Percentiles rank a stretch among this genome's conserved stretches.
phyloP scores from a whole-genome alignment of 768 basidiomycete genomes.

The Boletales sp. region DNA sequence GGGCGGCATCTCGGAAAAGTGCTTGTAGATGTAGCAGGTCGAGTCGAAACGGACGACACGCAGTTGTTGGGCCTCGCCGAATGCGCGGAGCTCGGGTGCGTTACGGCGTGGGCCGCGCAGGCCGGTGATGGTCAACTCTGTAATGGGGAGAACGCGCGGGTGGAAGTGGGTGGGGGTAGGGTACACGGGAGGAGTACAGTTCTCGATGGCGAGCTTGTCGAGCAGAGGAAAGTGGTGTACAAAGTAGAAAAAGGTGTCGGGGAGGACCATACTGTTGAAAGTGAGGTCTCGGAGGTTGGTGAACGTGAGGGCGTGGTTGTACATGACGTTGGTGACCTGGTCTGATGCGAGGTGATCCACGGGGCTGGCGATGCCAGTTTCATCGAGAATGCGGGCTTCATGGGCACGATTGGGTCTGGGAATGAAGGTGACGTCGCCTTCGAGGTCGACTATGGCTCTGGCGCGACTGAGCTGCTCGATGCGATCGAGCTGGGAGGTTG shows the following conservation, averaged over 20 bases:
- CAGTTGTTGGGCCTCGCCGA: constrained; percentile 36
- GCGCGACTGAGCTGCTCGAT: constrained; percentile 29
- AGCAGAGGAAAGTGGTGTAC: constrained; percentile 38
- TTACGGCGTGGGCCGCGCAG: constrained; percentile 30
- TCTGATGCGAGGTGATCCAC: constrained; percentile 23
- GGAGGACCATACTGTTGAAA: constrained; percentile 36
- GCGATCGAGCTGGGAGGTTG: constrained; percentile 13
- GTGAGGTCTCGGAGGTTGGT: constrained; percentile 35
- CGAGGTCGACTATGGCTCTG: constrained; percentile 19
- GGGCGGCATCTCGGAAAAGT: constrained; percentile 12
- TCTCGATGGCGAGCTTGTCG: constrained; percentile 38
- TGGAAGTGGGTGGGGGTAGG: constrained; percentile 17
- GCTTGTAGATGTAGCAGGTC: constrained; percentile 37
- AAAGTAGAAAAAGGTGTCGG: constrained; percentile 31
- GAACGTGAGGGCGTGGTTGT: constrained; percentile 24
- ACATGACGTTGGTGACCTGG: constrained; percentile 15
- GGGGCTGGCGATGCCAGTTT: constrained; percentile 12
- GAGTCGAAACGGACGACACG: constrained; percentile 43
- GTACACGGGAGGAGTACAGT: constrained; percentile 30
- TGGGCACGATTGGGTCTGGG: constrained; percentile 18
- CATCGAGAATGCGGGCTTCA: constrained; percentile 25
- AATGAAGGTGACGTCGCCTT: constrained; percentile 13
- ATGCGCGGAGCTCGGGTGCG: constrained; percentile 25
- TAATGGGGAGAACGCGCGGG: constrained; percentile 40
- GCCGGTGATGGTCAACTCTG: constrained; percentile 38